These are phyloP conservation scores for Breynia disticha DNA, from an alignment of 441 rosid species.

Conservation along the genomic window DNA sequence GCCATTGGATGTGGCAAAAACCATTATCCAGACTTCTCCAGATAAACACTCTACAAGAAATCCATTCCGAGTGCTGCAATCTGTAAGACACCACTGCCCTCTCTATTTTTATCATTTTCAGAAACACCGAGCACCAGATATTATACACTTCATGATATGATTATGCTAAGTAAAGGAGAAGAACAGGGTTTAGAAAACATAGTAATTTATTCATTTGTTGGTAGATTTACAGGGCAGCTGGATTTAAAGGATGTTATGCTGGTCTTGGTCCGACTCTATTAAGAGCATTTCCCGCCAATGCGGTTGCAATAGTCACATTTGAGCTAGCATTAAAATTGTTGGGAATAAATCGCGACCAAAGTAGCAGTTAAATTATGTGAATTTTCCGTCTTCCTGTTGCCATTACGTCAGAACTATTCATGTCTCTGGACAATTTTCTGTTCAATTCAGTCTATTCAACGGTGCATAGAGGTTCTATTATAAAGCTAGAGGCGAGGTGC, in stretches of 20 bases:
- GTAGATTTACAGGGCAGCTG: conserved; percentile 63
- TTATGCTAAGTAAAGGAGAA: neutral
- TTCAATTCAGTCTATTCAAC: neutral
- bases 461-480: neutral
- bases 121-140: neutral
- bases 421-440: neutral
- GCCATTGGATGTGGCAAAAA: conserved; percentile 87
- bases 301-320: conserved; percentile 89
- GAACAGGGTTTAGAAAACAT: conserved; percentile 5
- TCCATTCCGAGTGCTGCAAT: conserved; percentile 55
- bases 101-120: neutral
- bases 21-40: conserved; percentile 69
- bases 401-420: neutral
- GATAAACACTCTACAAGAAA: conserved; percentile 47
- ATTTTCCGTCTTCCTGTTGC: neutral
- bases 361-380: neutral
- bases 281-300: conserved; percentile 94
- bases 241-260: conserved; percentile 69
- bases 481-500: neutral
- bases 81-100: conserved; percentile 24
- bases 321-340: conserved; percentile 72
- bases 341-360: conserved; percentile 45
- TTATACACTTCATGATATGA: neutral
- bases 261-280: conserved; percentile 73
- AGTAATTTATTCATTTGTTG: conserved; percentile 13